phyloP scores from a whole-genome alignment of 257 asterid genomes.

The Solanum rostratum region DNA sequence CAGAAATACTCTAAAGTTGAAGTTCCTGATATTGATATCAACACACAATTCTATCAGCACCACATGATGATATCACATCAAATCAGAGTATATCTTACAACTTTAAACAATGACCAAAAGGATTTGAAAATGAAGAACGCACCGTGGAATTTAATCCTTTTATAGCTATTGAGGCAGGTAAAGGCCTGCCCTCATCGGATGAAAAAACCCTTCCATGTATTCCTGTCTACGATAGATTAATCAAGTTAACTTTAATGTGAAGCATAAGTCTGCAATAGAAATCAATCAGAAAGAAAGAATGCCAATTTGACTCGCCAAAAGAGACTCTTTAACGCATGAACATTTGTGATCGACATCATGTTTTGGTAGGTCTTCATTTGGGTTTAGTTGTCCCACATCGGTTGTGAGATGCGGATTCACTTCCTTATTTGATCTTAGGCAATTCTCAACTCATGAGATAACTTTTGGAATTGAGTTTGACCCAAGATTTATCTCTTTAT shows the following conservation, averaged over 20 bases:
- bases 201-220: constrained; percentile 39
- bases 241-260: neutral
- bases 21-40: neutral
- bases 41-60: neutral
- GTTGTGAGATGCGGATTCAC: neutral
- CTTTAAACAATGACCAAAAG: neutral
- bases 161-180: constrained; percentile 30
- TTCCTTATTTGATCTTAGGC: neutral
- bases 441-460: neutral
- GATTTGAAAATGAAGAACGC: neutral
- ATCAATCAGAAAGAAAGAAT: neutral
- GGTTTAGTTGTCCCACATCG: neutral
- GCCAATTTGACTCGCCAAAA: neutral
- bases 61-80: neutral
- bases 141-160: constrained; percentile 38
- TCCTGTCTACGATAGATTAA: constrained; percentile 24
- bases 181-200: constrained; percentile 32
- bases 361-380: neutral
- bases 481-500: neutral
- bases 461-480: neutral
- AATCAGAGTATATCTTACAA: neutral
- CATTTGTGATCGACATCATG: neutral
- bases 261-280: neutral
- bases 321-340: neutral
- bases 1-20: neutral